Base-by-base conservation (phyloP, 768 basidiomycete species). In the Macrolepiota dolichaula region DNA sequence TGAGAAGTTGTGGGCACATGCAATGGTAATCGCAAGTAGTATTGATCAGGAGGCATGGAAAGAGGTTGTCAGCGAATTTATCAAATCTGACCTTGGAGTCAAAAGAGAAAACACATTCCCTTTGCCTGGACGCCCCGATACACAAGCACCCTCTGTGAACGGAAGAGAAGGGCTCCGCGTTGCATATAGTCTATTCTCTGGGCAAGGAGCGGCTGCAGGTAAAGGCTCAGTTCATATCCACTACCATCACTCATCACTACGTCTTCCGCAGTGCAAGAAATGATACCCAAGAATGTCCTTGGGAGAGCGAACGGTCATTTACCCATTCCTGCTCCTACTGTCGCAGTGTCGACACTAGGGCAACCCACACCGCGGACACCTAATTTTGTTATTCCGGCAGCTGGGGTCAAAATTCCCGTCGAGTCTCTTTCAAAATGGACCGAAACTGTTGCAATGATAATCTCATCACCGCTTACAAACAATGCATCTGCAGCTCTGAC, bases 31-130 rank as follows among this genome's bases (percentile, higher is more conserved):
- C 64, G 87, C 96, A 10, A 96, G 92, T 68, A 89, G 91, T 58
- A 83, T 97, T 55, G 96, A 96, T 72, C 92, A 91, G 66, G 95
- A 97, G 29, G 81, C 92, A 1, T 98, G 94, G 94, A 92, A 91
- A 68, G 93, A 94, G 63, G 91, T 89, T 12, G 91, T 93, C 0
- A 84, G 82, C 47, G 92, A 96, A 62, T 99, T 98, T 68, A 71
- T 96, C 37, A 84, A 83, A 36, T 79, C 83, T 15, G 96, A 97
- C 69, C 77, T 98, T 2, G 82, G 83, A 1, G 68, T 70, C 5
- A 77, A 75, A 49, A 73, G 70, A 70, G 38, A 19, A 56, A 55
- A 38, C 65, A 68, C 19, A 35, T 65, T 51, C 40, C 67, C 4
- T 56, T 63, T 19, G 67, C 70, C 4, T 65, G 35, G 55, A 27